Evolutionary conservation across 768 basidiomycete genomes (phyloP), one percentile per base, ranked within the genome.

Genomic region (Rhizopogon sp.): DNA sequence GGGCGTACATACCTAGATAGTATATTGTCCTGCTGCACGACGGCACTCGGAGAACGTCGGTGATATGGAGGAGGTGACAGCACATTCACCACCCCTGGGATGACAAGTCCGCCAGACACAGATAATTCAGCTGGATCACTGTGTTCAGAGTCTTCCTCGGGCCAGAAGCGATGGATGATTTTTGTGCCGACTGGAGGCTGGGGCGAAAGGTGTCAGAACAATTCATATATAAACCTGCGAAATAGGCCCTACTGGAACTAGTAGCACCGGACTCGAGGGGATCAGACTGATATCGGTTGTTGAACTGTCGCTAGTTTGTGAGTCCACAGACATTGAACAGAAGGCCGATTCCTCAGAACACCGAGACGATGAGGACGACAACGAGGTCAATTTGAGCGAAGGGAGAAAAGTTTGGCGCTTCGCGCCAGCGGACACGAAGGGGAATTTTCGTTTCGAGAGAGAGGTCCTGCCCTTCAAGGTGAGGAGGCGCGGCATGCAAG

Each of bases 111-210:
- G 55, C 43, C 14, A 35, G 17, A 33, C 37, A 28, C 10, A 54
- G 58, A 43, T 49, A 58, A 55, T 59, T 61, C 66, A 61, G 63
- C 63, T 55, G 59, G 50, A 33, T 28, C 54, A 6, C 52, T 46
- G 13, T 39, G 17, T 4, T 33, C 33, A 22, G 11, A 16, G 40
- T 68, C 68, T 25, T 68, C 69, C 55, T 68, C 64, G 50, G 69
- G 67, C 65, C 67, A 70, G 57, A 69, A 69, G 1, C 58, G 56
- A 33, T 70, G 69, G 17, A 65, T 29, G 0, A 69, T 69, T 57
- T 65, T 69, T 3, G 60, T 50, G 29, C 67, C 67, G 53, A 70
- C 60, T 8, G 55, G 49, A 20, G 66, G 67, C 67, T 69, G 45
- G 46, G n/a, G n/a, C 49, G 39, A 52, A 43, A 29, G 6, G 50